Percentiles rank a stretch among this genome's conserved stretches.
Conservation (phyloP, 2,329 filamentous ascomycete genomes). For the Chlorencoelia australis region DNA sequence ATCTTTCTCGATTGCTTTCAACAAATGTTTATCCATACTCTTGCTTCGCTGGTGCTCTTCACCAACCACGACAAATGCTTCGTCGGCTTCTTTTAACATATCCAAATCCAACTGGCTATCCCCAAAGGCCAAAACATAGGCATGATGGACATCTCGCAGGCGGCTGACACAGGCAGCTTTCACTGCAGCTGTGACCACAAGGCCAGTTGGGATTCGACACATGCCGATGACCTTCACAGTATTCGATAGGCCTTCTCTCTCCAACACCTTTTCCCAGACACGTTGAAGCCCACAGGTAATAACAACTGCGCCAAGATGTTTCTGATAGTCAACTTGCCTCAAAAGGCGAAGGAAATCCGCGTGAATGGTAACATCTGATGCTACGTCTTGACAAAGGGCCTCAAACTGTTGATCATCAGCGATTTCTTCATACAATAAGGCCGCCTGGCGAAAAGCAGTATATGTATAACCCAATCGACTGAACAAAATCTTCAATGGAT, state of each 20-base stretch:
- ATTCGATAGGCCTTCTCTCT: conserved; percentile 31
- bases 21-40: conserved; percentile 40
- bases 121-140: conserved; percentile 47
- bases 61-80: conserved; percentile 46
- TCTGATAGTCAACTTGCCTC: conserved; percentile 18
- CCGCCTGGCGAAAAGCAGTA: conserved; percentile 43
- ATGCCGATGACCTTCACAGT: conserved; percentile 42
- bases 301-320: conserved; percentile 37
- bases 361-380: conserved; percentile 33
- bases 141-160: conserved; percentile 27
- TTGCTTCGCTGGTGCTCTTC: conserved; percentile 36
- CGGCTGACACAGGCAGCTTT: conserved; percentile 39
- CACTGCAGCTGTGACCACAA: conserved; percentile 39
- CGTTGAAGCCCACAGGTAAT: conserved; percentile 43
- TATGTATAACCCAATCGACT: conserved; percentile 40
- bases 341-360: conserved; percentile 39
- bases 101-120: conserved; percentile 47
- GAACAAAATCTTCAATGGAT: conserved; percentile 37
- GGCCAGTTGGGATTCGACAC: conserved; percentile 35
- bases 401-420: conserved; percentile 32
- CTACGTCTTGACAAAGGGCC: conserved; percentile 34
- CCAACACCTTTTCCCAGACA: conserved; percentile 46
- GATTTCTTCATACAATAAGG: conserved; percentile 41
- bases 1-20: conserved; percentile 31
- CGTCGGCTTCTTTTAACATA: conserved; percentile 45